phyloP scores from a whole-genome alignment of 2,329 filamentous ascomycete genomes.

The Trichoderma brevicompactum region DNA sequence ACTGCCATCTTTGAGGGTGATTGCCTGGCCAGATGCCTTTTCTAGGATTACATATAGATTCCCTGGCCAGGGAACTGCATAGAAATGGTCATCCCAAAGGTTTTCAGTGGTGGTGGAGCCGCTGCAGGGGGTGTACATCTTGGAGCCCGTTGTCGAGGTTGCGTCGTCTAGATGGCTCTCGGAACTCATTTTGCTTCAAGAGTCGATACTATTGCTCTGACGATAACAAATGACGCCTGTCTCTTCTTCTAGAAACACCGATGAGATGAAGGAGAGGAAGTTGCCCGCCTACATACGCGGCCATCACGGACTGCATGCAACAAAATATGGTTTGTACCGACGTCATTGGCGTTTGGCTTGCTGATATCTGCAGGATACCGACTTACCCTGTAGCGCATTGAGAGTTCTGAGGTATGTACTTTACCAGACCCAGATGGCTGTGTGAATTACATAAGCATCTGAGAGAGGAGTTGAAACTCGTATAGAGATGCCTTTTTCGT shows the following conservation, averaged over 20 bases:
- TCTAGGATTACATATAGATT: neutral
- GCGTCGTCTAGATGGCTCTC: neutral
- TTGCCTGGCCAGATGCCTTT: neutral
- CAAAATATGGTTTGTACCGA: neutral
- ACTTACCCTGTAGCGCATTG: neutral
- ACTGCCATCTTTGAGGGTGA: neutral
- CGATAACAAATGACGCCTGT: too few relatives aligned
- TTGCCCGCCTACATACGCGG: too few relatives aligned
- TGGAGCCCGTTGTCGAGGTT: neutral
- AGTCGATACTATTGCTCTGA: too few relatives aligned
- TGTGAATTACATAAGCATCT: too few relatives aligned
- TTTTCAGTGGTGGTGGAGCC: neutral
- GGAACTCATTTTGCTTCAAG: too few relatives aligned
- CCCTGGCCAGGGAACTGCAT: slow-evolving; percentile 9
- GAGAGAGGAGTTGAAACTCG: too few relatives aligned
- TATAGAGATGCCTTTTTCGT: neutral
- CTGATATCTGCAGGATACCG: too few relatives aligned
- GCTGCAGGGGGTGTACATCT: neutral
- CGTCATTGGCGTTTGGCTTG: neutral
- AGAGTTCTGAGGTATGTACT: too few relatives aligned
- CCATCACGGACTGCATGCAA: too few relatives aligned
- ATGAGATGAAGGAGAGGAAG: too few relatives aligned
- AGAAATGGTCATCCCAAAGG: neutral
- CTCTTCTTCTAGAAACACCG: too few relatives aligned
- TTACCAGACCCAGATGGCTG: too few relatives aligned